Percentiles rank a stretch among this genome's conserved stretches.
Evolutionary conservation across 2,329 filamentous ascomycete genomes (phyloP).

Genomic region (Fusarium xylarioides): DNA sequence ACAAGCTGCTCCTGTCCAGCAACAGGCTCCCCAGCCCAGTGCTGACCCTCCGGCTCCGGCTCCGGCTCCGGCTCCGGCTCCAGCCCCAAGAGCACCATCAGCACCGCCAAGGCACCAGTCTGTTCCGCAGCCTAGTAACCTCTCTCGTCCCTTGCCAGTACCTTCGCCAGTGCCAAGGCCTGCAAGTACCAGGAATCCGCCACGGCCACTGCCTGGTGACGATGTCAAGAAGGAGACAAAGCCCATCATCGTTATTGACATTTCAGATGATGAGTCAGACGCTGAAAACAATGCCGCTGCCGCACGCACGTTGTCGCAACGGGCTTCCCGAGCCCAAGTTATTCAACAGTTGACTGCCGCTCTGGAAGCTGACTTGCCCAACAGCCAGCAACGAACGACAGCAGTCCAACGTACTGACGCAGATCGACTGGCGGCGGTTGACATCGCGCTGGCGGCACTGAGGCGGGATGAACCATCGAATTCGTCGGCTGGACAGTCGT

Average conservation of each 20-base stretch:
- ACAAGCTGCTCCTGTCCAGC: too few relatives aligned
- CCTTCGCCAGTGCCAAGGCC: background rate
- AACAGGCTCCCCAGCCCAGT: background rate
- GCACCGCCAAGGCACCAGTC: background rate
- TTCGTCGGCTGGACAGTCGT: background rate
- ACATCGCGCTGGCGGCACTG: background rate
- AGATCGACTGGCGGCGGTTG: background rate
- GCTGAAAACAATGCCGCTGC: background rate
- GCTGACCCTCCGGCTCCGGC: background rate
- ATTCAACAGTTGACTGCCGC: background rate
- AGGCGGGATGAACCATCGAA: background rate
- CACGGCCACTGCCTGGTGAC: background rate
- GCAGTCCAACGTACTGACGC: background rate
- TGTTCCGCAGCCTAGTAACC: background rate
- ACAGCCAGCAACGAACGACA: background rate
- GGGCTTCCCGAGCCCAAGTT: background rate
- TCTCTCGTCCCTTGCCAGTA: background rate
- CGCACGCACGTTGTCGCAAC: background rate
- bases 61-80: background rate
- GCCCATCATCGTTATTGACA: background rate
- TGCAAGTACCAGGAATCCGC: background rate
- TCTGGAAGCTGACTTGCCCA: background rate
- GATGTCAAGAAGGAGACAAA: background rate
- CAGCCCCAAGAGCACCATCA: background rate
- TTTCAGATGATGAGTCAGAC: background rate